Conservation (phyloP, 257 asterid species). For the Solanum ossicruentum region DNA sequence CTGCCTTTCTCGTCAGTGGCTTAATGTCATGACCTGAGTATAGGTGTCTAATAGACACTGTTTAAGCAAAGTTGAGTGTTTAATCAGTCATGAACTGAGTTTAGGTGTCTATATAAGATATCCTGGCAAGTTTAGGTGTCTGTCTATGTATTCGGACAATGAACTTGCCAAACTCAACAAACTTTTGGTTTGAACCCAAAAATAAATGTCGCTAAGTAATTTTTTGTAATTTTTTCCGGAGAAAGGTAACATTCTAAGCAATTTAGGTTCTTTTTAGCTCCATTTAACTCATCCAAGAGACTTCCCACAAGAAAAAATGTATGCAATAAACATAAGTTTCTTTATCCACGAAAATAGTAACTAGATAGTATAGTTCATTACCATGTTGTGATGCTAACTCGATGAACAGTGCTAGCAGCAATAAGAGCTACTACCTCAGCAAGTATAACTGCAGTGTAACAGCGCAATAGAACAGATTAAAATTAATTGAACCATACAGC, state of each 20-base stretch:
- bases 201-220: not conserved
- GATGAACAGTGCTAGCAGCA: slow-evolving; percentile 93
- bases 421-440: slow-evolving; percentile 76
- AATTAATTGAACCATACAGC: not conserved
- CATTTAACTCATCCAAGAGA: not conserved
- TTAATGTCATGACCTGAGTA: not conserved
- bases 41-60: not conserved
- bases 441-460: slow-evolving; percentile 46
- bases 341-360: not conserved
- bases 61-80: no score
- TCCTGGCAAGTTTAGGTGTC: not conserved
- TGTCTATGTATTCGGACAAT: not conserved
- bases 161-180: not conserved
- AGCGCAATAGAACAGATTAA: slow-evolving; percentile 4
- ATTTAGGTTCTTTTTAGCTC: not conserved
- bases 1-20: not conserved
- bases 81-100: not conserved
- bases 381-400: slow-evolving; percentile 98
- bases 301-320: not conserved
- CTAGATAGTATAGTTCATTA: slow-evolving; percentile 12
- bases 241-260: not conserved
- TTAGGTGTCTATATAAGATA: not conserved
- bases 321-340: not conserved
- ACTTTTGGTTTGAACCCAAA: not conserved
- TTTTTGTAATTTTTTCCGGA: not conserved